These are phyloP conservation scores for Prunus dulcis DNA, from an alignment of 306 rosid species.

Conservation along the genomic window DNA sequence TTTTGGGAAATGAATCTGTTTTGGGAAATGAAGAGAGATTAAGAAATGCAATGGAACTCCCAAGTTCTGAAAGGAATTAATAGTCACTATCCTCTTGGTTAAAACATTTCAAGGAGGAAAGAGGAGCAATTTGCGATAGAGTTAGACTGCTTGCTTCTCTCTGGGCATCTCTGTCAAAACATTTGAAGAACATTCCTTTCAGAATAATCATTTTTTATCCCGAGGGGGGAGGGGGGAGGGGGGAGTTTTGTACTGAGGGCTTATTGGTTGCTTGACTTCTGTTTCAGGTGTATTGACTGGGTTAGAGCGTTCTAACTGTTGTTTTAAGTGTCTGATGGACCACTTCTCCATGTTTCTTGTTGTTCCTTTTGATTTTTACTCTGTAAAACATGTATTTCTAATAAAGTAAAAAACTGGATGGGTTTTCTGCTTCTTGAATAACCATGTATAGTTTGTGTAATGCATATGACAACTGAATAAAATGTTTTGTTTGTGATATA, in stretches of 20 bases:
- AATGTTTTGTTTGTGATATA: background rate
- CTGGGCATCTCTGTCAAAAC: background rate
- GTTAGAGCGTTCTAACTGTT: too few relatives aligned
- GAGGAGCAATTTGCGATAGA: background rate
- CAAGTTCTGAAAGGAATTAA: background rate
- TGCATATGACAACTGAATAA: background rate
- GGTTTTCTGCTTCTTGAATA: too few relatives aligned
- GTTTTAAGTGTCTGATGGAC: too few relatives aligned
- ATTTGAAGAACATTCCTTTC: background rate
- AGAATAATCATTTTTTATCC: background rate
- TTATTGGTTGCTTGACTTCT: background rate
- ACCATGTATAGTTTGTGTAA: background rate
- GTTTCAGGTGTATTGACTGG: too few relatives aligned
- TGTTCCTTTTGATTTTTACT: too few relatives aligned
- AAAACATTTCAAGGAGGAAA: background rate
- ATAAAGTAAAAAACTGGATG: too few relatives aligned
- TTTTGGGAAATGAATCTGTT: background rate
- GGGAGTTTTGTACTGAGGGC: background rate
- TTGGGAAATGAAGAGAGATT: background rate
- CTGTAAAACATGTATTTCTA: background rate
- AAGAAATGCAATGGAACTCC: slow-evolving; percentile 5
- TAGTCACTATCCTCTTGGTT: background rate
- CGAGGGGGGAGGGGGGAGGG: background rate
- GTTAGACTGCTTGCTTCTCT: background rate
- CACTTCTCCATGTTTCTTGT: too few relatives aligned